Evolutionary conservation across 2,329 filamentous ascomycete species (phyloP), one percentile per base, ranked within the genome.

Genomic region (Hymenoscyphus occultus): DNA sequence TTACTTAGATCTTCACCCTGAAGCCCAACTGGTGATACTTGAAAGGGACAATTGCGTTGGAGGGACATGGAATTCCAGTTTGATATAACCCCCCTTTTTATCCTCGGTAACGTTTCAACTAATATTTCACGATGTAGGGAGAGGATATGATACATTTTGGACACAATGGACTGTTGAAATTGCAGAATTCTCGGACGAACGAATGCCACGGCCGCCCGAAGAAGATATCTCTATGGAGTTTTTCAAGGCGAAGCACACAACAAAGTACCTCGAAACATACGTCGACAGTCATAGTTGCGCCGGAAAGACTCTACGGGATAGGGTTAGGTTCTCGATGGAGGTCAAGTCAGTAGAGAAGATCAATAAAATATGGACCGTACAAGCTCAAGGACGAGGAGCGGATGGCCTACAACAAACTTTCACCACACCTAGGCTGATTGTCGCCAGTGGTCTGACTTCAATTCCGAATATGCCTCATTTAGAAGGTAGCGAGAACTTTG

Each of bases 391-490:
- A 4, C 40, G 40, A 59, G 32, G 9, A 19, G 16, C 12, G 31
- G 56, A 39, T 19, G 28, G 16, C n/a, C 16, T n/a, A 45, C n/a
- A 54, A 32, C 31, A 35, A 31, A 7, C 19, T 13, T 62, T 62
- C 22, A 22, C 28, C 10, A 57, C 51, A 13, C n/a, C 48, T 14
- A 68, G 58, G 56, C 48, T 69, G 28, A 65, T 66, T 16, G 32
- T 69, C 39, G 68, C 66, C 2, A 65, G 60, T 56, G 68, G 68
- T 2, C 45, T 61, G 35, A 69, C 57, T 56, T 68, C 63, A 60
- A 59, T 68, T 51, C 73, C 73, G 2, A 69, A 75, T 54, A 69
- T 76, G 60, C 76, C 77, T n/a, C 16, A 63, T 16, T 65, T 78
- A 13, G 68, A 73, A 16, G 72, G 72, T 7, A 61, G 67, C 58